Evolutionary conservation across 352 stramenopile genomes (phyloP), one percentile per base, ranked within the genome.

Genomic region (Globisporangium rhizosaccharum): DNA sequence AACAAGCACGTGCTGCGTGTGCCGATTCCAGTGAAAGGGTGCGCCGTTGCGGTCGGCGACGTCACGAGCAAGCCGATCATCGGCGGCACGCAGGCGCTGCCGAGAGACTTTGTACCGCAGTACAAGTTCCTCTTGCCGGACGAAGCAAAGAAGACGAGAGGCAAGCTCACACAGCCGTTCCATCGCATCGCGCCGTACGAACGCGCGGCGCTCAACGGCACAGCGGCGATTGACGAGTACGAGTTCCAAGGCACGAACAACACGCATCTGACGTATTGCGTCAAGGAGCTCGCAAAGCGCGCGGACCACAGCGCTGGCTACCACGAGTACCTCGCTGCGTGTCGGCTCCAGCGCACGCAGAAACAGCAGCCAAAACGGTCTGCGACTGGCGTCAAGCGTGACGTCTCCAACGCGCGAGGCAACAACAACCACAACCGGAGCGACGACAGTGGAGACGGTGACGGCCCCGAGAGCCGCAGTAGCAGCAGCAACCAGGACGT

Each of bases 111-210:
- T 56, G 75, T 72, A 8, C 84, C 84, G 4, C 79, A 90, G 61
- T 97, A 87, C 67, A 97, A 97, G 60, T 97, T 97, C 37, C 62
- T 97, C n/a, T 62, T 90, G 6, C 67, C 77, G 0, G 86, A 94
- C 1, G 76, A 94, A 51, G 80, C 82, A 0, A 87, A 84, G 45
- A 53, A 66, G 14, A 84, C 71, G 1, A 90, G 85, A 54, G 80
- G 74, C 6, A 76, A 68, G 45, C 62, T 88, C 12, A 76, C 65
- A 1, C 61, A 61, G 8, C 63, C 64, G 15, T 94, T 87, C 30
- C 62, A 79, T 12, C 79, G 84, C 12, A 72, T 90, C 41, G 59
- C 82, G n/a, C 71, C 79, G 46, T 90, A 82, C 26, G 81, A 92
- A 49, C 36, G 71, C 0, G 78, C 82, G 7, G 82, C 76, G 1